Base-by-base conservation (phyloP, 1,284 basidiomycete species). In the Boletus sp. region DNA sequence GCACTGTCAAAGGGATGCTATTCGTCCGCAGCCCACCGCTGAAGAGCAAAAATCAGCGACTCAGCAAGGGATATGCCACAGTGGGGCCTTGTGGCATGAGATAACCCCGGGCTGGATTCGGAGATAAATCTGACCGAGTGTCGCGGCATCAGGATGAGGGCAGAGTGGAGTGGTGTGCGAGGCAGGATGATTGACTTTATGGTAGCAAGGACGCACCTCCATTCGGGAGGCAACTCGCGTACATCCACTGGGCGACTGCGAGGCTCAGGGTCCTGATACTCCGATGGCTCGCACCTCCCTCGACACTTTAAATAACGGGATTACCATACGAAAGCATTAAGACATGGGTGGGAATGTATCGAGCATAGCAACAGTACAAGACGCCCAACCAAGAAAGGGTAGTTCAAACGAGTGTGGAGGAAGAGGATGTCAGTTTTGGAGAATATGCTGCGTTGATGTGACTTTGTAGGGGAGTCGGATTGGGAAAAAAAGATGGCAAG, bases 241-340 rank as follows among this genome's bases (percentile, higher is more conserved):
- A 22, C 22, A 22, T 22, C 22, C 22, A 22, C n/a, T n/a, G n/a
- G 22, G 22, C 20, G 37, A 41, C 50, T 46, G 43, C 51, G 52
- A 51, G 50, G 46, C 44, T 50, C 48, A 50, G 42, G 41, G 33
- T 8, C 20, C 25, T 30, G 44, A 35, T 39, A 22, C 46, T 54
- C 48, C 48, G 48, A 50, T 16, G 16, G 20, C 29, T 22, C 32
- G 36, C 49, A 46, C 33, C 41, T 42, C 47, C 23, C 44, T 44
- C 42, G 47, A 46, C 29, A 30, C 12, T 66, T 67, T 55, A 44
- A 67, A 64, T 56, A 54, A 62, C 46, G 27, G 38, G 29, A 64
- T 66, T 65, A 67, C 62, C 65, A 65, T 68, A 68, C 41, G 62
- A 66, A 65, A 59, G 54, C 57, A 65, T 65, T 67, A 68, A 49